Conservation (phyloP, 768 basidiomycete species). For the Trametes sanguinea region DNA sequence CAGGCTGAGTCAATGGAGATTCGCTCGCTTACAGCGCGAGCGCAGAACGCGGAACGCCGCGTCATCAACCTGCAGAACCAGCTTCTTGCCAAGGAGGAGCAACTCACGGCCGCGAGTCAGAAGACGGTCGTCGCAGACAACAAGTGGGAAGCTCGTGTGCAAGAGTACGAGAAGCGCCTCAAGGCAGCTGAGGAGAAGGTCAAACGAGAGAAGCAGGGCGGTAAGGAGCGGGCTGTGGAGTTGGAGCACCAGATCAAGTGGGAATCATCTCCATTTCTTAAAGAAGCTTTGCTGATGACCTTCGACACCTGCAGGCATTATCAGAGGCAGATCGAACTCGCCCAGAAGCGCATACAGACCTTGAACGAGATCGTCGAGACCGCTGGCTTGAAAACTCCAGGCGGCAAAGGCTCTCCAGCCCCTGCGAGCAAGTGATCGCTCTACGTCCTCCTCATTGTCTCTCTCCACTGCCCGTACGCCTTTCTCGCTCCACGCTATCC, state of each 20-base stretch:
- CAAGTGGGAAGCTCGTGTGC: slow-evolving; percentile 95
- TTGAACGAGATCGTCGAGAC: slow-evolving; percentile 49
- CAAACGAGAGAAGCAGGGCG: slow-evolving; percentile 91
- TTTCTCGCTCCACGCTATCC: slow-evolving; percentile 6
- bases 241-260: slow-evolving; percentile 72
- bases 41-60: slow-evolving; percentile 85
- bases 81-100: slow-evolving; percentile 79
- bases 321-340: slow-evolving; percentile 45
- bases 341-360: slow-evolving; percentile 71
- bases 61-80: slow-evolving; percentile 85
- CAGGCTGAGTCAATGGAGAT: slow-evolving; percentile 69
- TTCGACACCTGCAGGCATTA: slow-evolving; percentile 5
- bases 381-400: slow-evolving; percentile 23
- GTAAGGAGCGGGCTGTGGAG: slow-evolving; percentile 87
- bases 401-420: slow-evolving; percentile 9
- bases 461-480: background rate
- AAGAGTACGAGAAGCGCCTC: slow-evolving; percentile 83
- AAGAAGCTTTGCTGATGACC: background rate
- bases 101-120: slow-evolving; percentile 70
- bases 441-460: too few relatives aligned
- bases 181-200: slow-evolving; percentile 87
- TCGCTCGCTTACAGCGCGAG: slow-evolving; percentile 68
- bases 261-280: slow-evolving; percentile 12
- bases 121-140: slow-evolving; percentile 71
- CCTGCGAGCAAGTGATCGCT: background rate